These are phyloP conservation scores for Gymnopilus dilepis DNA, from an alignment of 768 basidiomycete species.

Conservation along the genomic window DNA sequence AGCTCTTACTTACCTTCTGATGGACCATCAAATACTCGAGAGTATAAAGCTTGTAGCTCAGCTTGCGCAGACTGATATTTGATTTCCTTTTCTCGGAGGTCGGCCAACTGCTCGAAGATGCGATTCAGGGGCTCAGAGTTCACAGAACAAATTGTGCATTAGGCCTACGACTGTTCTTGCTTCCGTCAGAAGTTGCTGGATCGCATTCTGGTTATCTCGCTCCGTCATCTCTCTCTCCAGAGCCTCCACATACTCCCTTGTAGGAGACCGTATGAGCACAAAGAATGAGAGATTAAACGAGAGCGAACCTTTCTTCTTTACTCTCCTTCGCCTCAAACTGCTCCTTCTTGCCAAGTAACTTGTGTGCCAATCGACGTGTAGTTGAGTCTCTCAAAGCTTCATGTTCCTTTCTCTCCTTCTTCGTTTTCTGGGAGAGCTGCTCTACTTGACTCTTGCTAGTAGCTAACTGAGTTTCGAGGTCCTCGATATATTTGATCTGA, in stretches of 20 bases:
- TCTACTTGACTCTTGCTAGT: conserved; percentile 31
- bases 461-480: conserved; percentile 36
- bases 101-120: conserved; percentile 31
- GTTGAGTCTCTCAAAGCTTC: conserved; percentile 45
- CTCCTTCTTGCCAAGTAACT: conserved; percentile 45
- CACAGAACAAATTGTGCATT: neutral
- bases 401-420: conserved; percentile 51
- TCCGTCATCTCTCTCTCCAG: conserved; percentile 46
- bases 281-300: neutral
- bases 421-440: conserved; percentile 41
- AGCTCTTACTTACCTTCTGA: conserved; percentile 36
- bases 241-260: conserved; percentile 52
- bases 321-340: conserved; percentile 46
- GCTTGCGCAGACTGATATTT: conserved; percentile 36
- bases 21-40: conserved; percentile 48
- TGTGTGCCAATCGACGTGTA: conserved; percentile 42
- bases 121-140: neutral
- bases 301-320: conserved; percentile 50
- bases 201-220: conserved; percentile 36
- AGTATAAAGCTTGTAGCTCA: conserved; percentile 45
- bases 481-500: conserved; percentile 40
- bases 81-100: conserved; percentile 37
- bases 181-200: conserved; percentile 38
- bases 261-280: neutral
- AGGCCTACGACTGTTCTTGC: conserved; percentile 41